Evolutionary conservation across 805 yeast species (phyloP).

Genomic region (Blastobotrys americana): DNA sequence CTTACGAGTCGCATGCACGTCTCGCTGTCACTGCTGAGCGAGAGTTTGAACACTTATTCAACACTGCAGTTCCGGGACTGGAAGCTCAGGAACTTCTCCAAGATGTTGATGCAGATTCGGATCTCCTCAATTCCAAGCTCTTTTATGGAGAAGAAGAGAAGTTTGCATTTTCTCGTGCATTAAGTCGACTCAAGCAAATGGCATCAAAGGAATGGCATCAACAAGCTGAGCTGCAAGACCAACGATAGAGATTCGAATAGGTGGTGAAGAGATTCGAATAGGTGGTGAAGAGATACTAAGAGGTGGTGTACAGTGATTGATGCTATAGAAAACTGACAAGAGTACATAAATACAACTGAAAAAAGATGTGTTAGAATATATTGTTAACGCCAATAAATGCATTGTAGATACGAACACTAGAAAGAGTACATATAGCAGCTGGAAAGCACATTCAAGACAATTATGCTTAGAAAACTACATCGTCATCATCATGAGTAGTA

Average conservation of each 20-base stretch:
- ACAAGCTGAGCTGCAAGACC: too few relatives aligned
- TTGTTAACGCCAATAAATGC: too few relatives aligned
- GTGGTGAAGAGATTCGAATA: neutral
- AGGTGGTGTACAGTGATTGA: too few relatives aligned
- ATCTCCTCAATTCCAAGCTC: constrained; percentile 26
- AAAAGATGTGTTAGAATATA: too few relatives aligned
- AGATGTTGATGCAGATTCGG: constrained; percentile 71
- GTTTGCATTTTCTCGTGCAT: constrained; percentile 94
- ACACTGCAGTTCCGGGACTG: constrained; percentile 46
- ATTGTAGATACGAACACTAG: too few relatives aligned
- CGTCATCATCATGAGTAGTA: constrained; percentile 16
- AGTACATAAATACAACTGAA: too few relatives aligned
- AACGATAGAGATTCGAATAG: neutral
- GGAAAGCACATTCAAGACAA: neutral
- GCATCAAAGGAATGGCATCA: constrained; percentile 77
- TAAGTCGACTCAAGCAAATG: constrained; percentile 88
- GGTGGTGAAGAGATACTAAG: too few relatives aligned
- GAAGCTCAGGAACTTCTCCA: constrained; percentile 43
- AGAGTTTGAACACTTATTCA: constrained; percentile 76
- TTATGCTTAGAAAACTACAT: constrained; percentile 17
- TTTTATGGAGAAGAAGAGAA: constrained; percentile 91
- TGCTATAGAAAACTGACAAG: too few relatives aligned
- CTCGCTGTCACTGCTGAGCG: constrained; percentile 86
- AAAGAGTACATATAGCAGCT: neutral
- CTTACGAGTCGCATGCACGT: constrained; percentile 83